Base-by-base conservation (phyloP, 1,284 basidiomycete genomes). In the Agroathelia rolfsii region DNA sequence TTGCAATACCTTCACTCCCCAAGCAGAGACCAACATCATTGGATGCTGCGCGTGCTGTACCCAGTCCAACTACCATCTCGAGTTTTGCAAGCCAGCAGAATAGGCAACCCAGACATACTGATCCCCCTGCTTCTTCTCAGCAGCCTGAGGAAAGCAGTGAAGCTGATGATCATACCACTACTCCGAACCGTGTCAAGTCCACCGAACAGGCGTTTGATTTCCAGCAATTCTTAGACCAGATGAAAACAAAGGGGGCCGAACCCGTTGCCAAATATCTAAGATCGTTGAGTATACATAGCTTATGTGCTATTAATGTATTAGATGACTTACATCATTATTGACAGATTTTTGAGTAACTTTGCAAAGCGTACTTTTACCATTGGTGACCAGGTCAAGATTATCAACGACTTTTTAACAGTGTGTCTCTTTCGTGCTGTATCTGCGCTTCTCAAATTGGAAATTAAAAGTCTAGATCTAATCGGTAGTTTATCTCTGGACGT, bases 351-450 rank as follows among this genome's bases (percentile, higher is more conserved):
- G 50, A 84, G 81, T 51, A 93, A 93, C 49, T 95, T 95, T 49
- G 64, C 85, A 9, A 92, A 90, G 55, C 73, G 85, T 39, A 81
- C 85, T 2, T 89, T 90, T 49, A 84, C 86, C 2, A 80, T 92
- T 17, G 76, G 74, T 40, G 92, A 95, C 49, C 92, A 95, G 53
- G 76, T 94, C 44, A 93, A 88, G 59, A 72, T 95, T 32, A 89
- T 96, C 50, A 83, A 86, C 48, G 90, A 95, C 45, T 96, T 95
- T 47, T 62, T 95, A 18, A 70, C 66, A 42, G 88, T 92, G 52
- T 51, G 84, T 54, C 20, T n/a, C 17, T 15, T 40, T 45, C 23
- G 36, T 4, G 11, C 15, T 33, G 24, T 37, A 27, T 19, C 9
- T n/a, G n/a, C n/a, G n/a, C n/a, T n/a, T 28, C 10, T 18, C 19